Evolutionary conservation across 768 basidiomycete genomes (phyloP), one percentile per base, ranked within the genome.

Genomic region (Trametopsis cervina): DNA sequence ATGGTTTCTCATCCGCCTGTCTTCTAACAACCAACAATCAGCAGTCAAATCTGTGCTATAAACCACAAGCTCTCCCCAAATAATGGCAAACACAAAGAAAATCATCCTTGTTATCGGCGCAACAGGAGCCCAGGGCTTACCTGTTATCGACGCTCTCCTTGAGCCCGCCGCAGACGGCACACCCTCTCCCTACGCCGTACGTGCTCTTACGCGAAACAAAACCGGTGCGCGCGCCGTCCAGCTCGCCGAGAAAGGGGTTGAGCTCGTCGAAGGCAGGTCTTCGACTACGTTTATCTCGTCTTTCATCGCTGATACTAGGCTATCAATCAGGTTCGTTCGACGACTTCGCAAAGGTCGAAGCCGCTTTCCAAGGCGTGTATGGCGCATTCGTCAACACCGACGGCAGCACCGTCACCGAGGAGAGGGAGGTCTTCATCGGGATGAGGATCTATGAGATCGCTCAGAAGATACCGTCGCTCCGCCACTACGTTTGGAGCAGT

Each of bases 71-170:
- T n/a, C n/a, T n/a, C n/a, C n/a, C n/a, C n/a, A n/a, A n/a, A n/a
- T n/a, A n/a, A n/a, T n/a, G n/a, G n/a, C n/a, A n/a, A n/a, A n/a
- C 42, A 9, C 20, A 11, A 46, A 46, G 38, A 69, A 67, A 56
- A 54, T 66, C 46, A 69, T 72, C 46, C 60, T 70, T 40, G 68
- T 72, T 37, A 66, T 72, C 20, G 71, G 71, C 22, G 71, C 66
- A 4, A 72, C 71, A 38, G 71, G 71, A 39, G 69, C 69, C 4
- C 71, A 73, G 49, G 71, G 71, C 9, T 55, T 63, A 48, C 58
- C 60, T 23, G 66, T 70, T 39, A 62, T 69, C 22, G 59, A 65
- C 35, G 61, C 63, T 18, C 58, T 71, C n/a, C 63, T 71, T 27
- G 58, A 58, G 20, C 58, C 61, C 12, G 55, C 39, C 44, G 53